A percentile compares a stretch with the other conserved stretches of the same genome.
phyloP scores from a whole-genome alignment of 2,329 filamentous ascomycete genomes.

The Elsinoe batatas region DNA sequence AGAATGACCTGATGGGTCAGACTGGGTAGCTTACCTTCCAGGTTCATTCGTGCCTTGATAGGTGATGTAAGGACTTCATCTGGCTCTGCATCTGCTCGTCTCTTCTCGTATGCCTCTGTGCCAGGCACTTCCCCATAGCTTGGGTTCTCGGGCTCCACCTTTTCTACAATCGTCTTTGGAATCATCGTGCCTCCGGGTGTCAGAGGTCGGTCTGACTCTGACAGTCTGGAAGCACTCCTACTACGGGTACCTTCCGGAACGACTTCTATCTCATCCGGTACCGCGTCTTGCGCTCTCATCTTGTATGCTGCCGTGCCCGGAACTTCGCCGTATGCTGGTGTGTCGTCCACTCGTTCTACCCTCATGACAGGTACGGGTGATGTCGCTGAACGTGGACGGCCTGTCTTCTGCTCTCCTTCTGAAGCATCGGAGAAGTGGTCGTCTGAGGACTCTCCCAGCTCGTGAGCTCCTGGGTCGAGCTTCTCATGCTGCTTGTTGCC shows the following conservation, averaged over 20 bases:
- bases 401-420: conserved; percentile 39
- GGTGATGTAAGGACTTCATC: conserved; percentile 46
- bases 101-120: conserved; percentile 47
- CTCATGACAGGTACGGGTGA: conserved; percentile 52
- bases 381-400: conserved; percentile 28
- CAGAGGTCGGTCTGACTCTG: conserved; percentile 34
- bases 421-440: conserved; percentile 59
- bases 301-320: conserved; percentile 52
- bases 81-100: conserved; percentile 49
- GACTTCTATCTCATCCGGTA: conserved; percentile 54
- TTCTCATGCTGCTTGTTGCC: conserved; percentile 2
- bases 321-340: conserved; percentile 50
- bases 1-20: conserved; percentile 22
- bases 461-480: conserved; percentile 23
- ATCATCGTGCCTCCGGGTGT: conserved; percentile 45
- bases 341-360: conserved; percentile 52
- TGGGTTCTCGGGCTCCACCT: conserved; percentile 47
- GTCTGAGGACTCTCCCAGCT: conserved; percentile 35
- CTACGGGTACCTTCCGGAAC: conserved; percentile 38
- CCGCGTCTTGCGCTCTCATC: conserved; percentile 48
- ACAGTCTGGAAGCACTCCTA: conserved; percentile 28
- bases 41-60: conserved; percentile 34
- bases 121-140: conserved; percentile 54
- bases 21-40: conserved; percentile 45
- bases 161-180: conserved; percentile 52